phyloP scores from a whole-genome alignment of 2,329 filamentous ascomycete genomes.

The Nakataea oryzae region DNA sequence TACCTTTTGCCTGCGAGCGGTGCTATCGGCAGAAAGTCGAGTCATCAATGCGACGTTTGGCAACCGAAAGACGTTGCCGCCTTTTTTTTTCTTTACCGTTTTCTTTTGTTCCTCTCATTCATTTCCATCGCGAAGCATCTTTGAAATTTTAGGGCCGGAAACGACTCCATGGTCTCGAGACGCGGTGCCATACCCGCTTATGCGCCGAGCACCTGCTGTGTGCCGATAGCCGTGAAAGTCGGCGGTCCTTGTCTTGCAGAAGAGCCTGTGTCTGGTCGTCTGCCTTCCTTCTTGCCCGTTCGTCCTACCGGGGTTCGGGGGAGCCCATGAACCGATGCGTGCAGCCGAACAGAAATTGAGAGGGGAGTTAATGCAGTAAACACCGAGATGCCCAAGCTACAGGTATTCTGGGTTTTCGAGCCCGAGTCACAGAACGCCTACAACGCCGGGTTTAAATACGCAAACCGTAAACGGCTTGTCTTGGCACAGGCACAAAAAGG shows the following conservation, averaged over 20 bases:
- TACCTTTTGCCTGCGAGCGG: neutral
- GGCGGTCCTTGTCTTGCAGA: no score
- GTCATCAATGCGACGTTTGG: no score
- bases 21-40: neutral
- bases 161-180: no score
- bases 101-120: no score
- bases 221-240: no score
- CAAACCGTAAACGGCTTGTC: neutral
- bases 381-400: neutral
- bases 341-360: neutral
- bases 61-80: no score
- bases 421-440: neutral
- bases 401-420: neutral
- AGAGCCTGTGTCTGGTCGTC: neutral
- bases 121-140: no score
- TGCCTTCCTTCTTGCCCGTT: neutral
- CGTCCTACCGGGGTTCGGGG: neutral
- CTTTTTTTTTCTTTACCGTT: no score
- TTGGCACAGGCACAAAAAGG: neutral
- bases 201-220: neutral
- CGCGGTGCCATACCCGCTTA: neutral
- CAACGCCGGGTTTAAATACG: neutral
- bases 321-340: neutral
- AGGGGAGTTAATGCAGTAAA: neutral
- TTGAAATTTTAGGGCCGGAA: neutral